Conservation (phyloP, 495 filamentous ascomycete genomes). For the Aspergillus avenaceus region DNA sequence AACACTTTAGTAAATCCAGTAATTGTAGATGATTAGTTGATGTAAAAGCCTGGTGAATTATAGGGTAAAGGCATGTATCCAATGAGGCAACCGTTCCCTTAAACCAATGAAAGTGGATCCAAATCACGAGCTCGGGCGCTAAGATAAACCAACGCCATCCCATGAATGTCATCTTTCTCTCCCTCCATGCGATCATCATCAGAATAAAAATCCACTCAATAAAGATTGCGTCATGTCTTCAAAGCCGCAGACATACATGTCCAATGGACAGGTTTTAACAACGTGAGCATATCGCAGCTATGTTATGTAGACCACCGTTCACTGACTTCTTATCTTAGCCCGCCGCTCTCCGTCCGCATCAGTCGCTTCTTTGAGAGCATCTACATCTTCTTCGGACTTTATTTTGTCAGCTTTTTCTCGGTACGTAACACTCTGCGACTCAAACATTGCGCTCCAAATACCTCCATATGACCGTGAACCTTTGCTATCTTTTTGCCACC, state of each 20-base stretch:
- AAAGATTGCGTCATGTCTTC: slow-evolving; percentile 25
- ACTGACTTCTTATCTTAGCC: slow-evolving; percentile 31
- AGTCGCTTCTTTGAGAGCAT: slow-evolving; percentile 39
- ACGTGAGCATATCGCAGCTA: slow-evolving; percentile 17
- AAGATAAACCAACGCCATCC: background rate
- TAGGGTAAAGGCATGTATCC: too few species aligned
- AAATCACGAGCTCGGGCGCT: background rate
- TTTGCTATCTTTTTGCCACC: background rate
- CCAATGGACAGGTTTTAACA: slow-evolving; percentile 33
- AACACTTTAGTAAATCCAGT: too few species aligned
- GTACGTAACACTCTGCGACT: slow-evolving; percentile 23
- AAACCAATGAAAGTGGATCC: background rate
- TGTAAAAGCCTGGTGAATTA: too few species aligned
- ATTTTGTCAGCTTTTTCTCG: slow-evolving; percentile 41
- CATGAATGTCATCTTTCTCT: background rate
- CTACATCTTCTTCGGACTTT: slow-evolving; percentile 42
- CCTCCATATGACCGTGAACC: too few species aligned
- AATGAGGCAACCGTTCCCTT: slow-evolving; percentile 1
- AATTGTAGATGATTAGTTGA: too few species aligned
- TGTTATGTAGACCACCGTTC: slow-evolving; percentile 8
- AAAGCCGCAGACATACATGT: slow-evolving; percentile 31
- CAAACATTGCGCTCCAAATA: too few species aligned
- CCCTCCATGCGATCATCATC: background rate
- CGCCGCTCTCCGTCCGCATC: slow-evolving; percentile 41
- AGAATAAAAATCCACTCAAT: background rate